Evolutionary conservation across 2,329 filamentous ascomycete genomes (phyloP).

Genomic region (Cladobotryum mycophilum): DNA sequence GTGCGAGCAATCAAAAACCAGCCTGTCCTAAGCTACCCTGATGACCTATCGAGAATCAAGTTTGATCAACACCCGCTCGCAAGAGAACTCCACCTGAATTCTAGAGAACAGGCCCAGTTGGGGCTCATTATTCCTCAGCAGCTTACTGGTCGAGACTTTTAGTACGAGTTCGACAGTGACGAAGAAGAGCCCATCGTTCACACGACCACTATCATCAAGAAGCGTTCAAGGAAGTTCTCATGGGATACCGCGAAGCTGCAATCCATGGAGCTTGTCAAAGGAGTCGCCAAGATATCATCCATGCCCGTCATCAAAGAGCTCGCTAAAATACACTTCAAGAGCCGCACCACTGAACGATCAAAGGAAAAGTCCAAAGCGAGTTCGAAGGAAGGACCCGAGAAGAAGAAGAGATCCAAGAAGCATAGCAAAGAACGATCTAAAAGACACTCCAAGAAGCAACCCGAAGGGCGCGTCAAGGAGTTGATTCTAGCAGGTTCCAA

Average conservation of each 20-base stretch:
- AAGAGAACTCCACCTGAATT: slow-evolving; percentile 21
- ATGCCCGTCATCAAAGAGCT: background rate
- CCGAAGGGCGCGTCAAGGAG: too few relatives aligned
- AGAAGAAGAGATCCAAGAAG: too few relatives aligned
- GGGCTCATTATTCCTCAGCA: slow-evolving; percentile 31
- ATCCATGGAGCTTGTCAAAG: background rate
- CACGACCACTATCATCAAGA: background rate
- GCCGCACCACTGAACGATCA: slow-evolving; percentile 4
- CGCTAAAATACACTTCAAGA: background rate
- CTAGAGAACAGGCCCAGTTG: slow-evolving; percentile 23
- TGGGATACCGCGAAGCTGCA: background rate
- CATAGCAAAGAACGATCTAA: too few relatives aligned
- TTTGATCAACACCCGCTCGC: slow-evolving; percentile 33
- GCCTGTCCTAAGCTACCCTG: slow-evolving; percentile 27
- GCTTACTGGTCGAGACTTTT: slow-evolving; percentile 27
- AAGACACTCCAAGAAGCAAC: too few relatives aligned
- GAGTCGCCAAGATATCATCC: background rate
- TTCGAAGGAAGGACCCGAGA: too few relatives aligned
- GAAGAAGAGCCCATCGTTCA: slow-evolving; percentile 10
- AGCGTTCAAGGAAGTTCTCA: background rate
- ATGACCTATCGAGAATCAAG: slow-evolving; percentile 27
- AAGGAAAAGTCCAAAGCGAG: too few relatives aligned
- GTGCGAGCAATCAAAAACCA: slow-evolving; percentile 14
- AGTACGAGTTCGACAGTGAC: slow-evolving; percentile 32
- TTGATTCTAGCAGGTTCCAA: too few relatives aligned